Evolutionary conservation across 352 stramenopile species (phyloP).

Genomic region (Thalassiosira hispida): DNA sequence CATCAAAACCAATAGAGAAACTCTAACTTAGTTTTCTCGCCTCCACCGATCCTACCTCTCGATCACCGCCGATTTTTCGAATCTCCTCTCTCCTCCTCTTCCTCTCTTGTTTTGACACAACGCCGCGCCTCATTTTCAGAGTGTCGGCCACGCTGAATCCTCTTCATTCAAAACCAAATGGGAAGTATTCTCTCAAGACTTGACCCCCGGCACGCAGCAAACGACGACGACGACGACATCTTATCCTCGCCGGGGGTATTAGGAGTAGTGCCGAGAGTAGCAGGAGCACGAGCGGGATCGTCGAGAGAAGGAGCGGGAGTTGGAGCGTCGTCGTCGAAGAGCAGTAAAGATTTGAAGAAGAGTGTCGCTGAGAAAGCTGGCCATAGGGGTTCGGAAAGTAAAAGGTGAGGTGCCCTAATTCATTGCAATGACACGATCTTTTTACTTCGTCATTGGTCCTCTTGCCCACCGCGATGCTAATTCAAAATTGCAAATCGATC

Average conservation of each 20-base stretch:
- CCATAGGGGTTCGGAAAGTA: background rate
- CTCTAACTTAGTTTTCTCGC: too few species aligned
- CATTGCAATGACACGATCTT: too few species aligned
- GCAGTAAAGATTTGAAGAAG: background rate
- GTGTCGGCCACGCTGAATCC: background rate
- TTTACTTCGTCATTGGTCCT: background rate
- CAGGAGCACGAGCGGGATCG: background rate
- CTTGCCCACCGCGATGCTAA: background rate
- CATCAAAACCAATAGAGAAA: too few species aligned
- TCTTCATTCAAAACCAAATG: constrained; percentile 4
- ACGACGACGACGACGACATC: constrained; percentile 15
- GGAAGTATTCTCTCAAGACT: constrained; percentile 26
- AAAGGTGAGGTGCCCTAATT: background rate
- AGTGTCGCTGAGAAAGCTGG: background rate
- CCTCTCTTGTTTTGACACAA: background rate
- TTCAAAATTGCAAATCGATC: constrained; percentile 17
- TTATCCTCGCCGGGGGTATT: background rate
- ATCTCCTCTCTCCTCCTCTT: background rate
- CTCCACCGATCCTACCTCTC: too few species aligned
- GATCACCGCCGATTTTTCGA: background rate
- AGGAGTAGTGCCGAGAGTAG: background rate
- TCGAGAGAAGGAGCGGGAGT: background rate
- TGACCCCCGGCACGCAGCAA: constrained; percentile 1
- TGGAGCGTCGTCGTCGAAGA: background rate
- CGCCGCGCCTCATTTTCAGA: too few species aligned